These are phyloP conservation scores for Salvia hispanica DNA, from an alignment of 257 asterid genomes.

Conservation along the genomic window DNA sequence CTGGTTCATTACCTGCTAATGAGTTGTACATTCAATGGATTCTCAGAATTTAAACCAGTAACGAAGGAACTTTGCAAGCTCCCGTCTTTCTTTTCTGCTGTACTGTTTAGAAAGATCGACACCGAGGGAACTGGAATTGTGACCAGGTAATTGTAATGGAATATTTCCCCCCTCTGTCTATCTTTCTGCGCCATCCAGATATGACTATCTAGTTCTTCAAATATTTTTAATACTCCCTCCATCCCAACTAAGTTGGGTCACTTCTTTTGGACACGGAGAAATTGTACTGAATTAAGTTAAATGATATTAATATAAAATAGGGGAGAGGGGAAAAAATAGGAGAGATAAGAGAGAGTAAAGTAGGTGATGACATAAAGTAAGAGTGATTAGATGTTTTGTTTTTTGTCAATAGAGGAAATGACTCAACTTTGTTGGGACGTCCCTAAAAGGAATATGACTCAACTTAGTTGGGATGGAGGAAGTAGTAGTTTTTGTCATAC, in stretches of 20 bases:
- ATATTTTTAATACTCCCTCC: background rate
- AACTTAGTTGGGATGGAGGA: too few relatives aligned
- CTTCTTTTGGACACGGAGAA: too few relatives aligned
- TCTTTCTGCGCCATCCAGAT: constrained; percentile 6
- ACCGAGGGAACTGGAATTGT: constrained; percentile 63
- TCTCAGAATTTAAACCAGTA: constrained; percentile 88
- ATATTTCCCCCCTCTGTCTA: constrained; percentile 12
- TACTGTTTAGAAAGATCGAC: constrained; percentile 85
- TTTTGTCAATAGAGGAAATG: too few relatives aligned
- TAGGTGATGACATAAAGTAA: too few relatives aligned
- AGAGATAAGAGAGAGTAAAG: too few relatives aligned
- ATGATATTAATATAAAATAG: too few relatives aligned
- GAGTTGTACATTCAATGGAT: constrained; percentile 28
- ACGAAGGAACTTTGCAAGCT: constrained; percentile 98
- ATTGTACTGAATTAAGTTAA: too few relatives aligned
- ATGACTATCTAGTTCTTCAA: background rate
- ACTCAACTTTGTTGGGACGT: too few relatives aligned
- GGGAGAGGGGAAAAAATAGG: too few relatives aligned
- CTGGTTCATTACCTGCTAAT: constrained; percentile 21
- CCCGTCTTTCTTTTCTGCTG: constrained; percentile 91
- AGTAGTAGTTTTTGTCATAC: constrained; percentile 17
- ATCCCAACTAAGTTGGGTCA: too few relatives aligned
- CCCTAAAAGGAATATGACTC: too few relatives aligned
- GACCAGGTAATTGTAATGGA: constrained; percentile 60
- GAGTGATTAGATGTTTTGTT: too few relatives aligned